Percentiles rank a stretch among this genome's conserved stretches.
phyloP scores from a whole-genome alignment of 2,329 filamentous ascomycete species.

The Xenoacremonium recifei region DNA sequence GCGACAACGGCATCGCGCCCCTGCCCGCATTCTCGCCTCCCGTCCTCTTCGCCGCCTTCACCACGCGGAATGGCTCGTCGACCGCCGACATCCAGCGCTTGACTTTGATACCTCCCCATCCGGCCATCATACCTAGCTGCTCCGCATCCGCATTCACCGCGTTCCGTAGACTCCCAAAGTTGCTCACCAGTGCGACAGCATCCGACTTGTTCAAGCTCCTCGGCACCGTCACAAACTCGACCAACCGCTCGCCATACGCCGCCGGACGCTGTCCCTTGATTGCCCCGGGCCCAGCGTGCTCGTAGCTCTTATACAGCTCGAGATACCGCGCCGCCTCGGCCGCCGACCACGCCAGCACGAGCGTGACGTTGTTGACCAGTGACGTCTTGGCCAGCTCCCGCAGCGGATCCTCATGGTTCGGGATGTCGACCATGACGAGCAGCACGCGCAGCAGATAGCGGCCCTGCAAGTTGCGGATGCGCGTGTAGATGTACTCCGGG shows the following conservation, averaged over 20 bases:
- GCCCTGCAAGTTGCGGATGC: conserved; percentile 79
- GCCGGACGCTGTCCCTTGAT: conserved; percentile 85
- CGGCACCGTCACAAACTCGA: conserved; percentile 90
- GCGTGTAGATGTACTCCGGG: conserved; percentile 95
- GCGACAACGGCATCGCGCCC: conserved; percentile 37
- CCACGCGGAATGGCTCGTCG: conserved; percentile 78
- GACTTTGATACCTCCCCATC: conserved; percentile 96
- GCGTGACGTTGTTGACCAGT: conserved; percentile 85
- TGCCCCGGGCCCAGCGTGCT: conserved; percentile 75
- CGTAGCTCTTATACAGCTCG: conserved; percentile 92
- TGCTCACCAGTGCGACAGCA: conserved; percentile 83
- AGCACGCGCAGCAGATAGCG: conserved; percentile 86
- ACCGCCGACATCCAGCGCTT: conserved; percentile 80
- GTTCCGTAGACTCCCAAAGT: conserved; percentile 84
- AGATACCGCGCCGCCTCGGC: conserved; percentile 92
- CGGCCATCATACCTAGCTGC: conserved; percentile 78
- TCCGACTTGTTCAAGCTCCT: conserved; percentile 93
- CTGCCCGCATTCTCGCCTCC: conserved; percentile 24
- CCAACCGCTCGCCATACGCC: conserved; percentile 80
- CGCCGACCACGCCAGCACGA: conserved; percentile 92
- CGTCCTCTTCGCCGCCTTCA: conserved; percentile 60
- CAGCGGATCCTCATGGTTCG: conserved; percentile 86
- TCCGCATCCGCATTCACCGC: conserved; percentile 87
- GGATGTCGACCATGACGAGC: conserved; percentile 90
- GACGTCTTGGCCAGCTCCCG: conserved; percentile 92